These are phyloP conservation scores for Metschnikowia similis DNA, from an alignment of 805 yeast species.

Conservation along the genomic window DNA sequence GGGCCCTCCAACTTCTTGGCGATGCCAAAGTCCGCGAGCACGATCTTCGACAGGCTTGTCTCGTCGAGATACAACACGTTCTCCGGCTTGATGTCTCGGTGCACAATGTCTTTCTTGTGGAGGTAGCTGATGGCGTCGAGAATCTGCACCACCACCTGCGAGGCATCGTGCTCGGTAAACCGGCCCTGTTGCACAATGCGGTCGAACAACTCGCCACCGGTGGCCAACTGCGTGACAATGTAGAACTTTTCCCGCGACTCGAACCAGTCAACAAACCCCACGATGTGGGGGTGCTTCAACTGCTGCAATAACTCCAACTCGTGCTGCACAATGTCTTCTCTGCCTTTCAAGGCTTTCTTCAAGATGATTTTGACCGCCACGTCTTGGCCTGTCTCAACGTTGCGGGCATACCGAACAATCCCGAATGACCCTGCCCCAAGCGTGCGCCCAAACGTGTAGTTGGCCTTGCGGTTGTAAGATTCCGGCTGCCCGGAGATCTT, in stretches of 20 bases:
- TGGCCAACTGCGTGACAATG: conserved; percentile 89
- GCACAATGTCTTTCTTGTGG: conserved; percentile 77
- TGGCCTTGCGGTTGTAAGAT: conserved; percentile 59
- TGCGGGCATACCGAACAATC: conserved; percentile 75
- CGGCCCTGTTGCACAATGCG: conserved; percentile 75
- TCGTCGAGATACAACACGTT: conserved; percentile 70
- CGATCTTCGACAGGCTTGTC: conserved; percentile 59
- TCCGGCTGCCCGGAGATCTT: conserved; percentile 71
- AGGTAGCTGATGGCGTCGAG: conserved; percentile 74
- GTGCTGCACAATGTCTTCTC: conserved; percentile 71
- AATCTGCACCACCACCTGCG: conserved; percentile 66
- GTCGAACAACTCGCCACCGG: conserved; percentile 94
- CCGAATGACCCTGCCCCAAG: conserved; percentile 96
- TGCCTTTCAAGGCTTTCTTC: conserved; percentile 78
- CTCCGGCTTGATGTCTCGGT: conserved; percentile 93
- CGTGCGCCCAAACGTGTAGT: conserved; percentile 75
- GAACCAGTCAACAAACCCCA: conserved; percentile 88
- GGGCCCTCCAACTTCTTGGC: conserved; percentile 67
- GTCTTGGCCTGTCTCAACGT: conserved; percentile 48
- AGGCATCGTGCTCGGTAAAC: conserved; percentile 88
- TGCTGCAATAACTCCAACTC: conserved; percentile 69
- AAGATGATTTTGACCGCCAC: conserved; percentile 89
- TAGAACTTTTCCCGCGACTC: conserved; percentile 89
- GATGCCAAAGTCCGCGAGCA: conserved; percentile 93
- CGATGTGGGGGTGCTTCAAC: conserved; percentile 79